Evolutionary conservation across 768 basidiomycete species (phyloP), one percentile per base, ranked within the genome.

Genomic region (Suillus placidus): DNA sequence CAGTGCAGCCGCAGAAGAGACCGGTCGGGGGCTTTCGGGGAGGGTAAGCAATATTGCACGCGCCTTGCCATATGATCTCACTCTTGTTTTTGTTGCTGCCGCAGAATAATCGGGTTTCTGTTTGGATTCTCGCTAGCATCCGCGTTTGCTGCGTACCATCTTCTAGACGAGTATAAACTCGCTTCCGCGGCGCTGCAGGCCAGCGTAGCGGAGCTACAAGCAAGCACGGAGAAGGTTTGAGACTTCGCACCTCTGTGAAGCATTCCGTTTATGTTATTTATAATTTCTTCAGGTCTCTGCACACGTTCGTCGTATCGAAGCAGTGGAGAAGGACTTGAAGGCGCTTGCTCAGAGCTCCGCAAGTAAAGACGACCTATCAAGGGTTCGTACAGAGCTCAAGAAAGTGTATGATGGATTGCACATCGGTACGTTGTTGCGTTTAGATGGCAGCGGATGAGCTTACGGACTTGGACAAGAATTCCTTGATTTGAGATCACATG

Each of bases 121-220:
- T 87, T 95, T 70, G 95, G 94, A 2, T 96, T 97, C 80, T 95
- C 95, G 6, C 77, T 95, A 42, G 94, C 94, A 1, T 93, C 94
- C 1, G 89, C 92, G 0, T 86, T 89, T 71, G 93, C 94, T 49
- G 90, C 94, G 34, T 97, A 95, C 76, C 88, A 93, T 74, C 82
- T 97, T 23, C 79, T 96, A 56, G 94, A 97, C 68, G 95, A 97
- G 79, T 95, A 95, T 78, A 93, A 94, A 77, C 81, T 84, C 51
- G 94, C 95, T 37, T 94, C 94, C 4, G 89, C 91, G n/a, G 86
- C 92, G 35, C 79, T 97, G 60, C 91, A 95, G 77, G 87, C 89
- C 26, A 95, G 93, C 73, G 92, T 97, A 18, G 90, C 93, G 70
- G 93, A 95, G 70, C 79, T 97, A 64, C 90, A 94, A 76, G 79